Conservation (phyloP, 2,329 filamentous ascomycete species). For the Apiospora arundinis region DNA sequence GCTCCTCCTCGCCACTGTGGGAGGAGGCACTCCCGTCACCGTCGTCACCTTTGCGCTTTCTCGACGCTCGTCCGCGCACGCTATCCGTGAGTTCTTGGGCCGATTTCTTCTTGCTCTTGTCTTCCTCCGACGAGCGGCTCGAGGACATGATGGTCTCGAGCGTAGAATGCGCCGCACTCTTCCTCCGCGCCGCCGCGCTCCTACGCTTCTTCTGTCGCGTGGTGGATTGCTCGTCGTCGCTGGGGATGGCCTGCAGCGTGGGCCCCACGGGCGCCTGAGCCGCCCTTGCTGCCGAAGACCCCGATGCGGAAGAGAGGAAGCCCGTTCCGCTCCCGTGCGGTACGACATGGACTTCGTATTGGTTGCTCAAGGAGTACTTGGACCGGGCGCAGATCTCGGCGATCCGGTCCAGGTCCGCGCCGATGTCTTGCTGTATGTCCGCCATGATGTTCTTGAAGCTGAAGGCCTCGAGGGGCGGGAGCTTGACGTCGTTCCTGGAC, state of each 20-base stretch:
- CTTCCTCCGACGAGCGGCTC: conserved; percentile 68
- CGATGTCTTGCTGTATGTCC: conserved; percentile 60
- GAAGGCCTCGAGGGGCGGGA: conserved; percentile 68
- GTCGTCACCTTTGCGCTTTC: conserved; percentile 38
- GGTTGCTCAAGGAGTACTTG: conserved; percentile 69
- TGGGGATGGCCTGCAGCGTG: conserved; percentile 62
- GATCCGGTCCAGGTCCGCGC: conserved; percentile 67
- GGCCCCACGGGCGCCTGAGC: conserved; percentile 49
- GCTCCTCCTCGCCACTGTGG: conserved; percentile 35
- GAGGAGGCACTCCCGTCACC: conserved; percentile 39
- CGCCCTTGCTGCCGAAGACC: conserved; percentile 34
- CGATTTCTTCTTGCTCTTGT: conserved; percentile 64
- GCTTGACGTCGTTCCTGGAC: conserved; percentile 45
- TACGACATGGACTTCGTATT: conserved; percentile 69
- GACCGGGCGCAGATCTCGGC: conserved; percentile 72
- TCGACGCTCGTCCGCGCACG: conserved; percentile 55
- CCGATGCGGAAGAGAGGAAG: conserved; percentile 45
- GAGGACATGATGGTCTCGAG: conserved; percentile 72
- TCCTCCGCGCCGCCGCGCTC: conserved; percentile 48
- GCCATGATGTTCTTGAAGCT: conserved; percentile 70
- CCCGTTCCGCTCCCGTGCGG: conserved; percentile 64
- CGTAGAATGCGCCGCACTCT: conserved; percentile 65
- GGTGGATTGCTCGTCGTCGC: conserved; percentile 59
- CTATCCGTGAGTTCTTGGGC: conserved; percentile 62
- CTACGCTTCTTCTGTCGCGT: conserved; percentile 48